These are phyloP conservation scores for Lachnellula occidentalis DNA, from an alignment of 2,329 filamentous ascomycete genomes.

Conservation along the genomic window DNA sequence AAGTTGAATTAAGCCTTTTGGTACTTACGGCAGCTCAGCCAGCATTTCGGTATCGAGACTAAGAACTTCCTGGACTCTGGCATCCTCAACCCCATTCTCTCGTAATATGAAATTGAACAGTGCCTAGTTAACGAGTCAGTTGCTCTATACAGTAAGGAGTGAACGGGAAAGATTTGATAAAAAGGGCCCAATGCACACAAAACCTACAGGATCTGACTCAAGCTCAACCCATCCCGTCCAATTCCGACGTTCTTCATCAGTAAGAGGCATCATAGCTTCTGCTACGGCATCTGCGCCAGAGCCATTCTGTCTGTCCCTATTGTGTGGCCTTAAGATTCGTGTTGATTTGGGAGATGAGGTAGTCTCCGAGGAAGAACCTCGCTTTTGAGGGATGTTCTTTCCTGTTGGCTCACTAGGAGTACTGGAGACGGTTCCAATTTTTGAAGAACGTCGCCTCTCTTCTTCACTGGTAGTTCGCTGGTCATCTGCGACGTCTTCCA, in stretches of 20 bases:
- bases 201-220: conserved; percentile 77
- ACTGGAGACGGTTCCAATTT: neutral
- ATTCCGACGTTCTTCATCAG: conserved; percentile 46
- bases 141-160: neutral
- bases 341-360: neutral
- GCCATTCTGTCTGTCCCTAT: neutral
- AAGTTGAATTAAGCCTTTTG: neutral
- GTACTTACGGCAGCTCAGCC: conserved; percentile 54
- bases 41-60: conserved; percentile 63
- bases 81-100: conserved; percentile 68
- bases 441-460: neutral
- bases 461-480: neutral
- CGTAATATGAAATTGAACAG: conserved; percentile 82
- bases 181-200: conserved; percentile 2
- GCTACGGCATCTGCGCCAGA: conserved; percentile 10
- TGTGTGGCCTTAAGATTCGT: neutral
- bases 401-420: conserved; percentile 3
- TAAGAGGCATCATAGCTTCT: conserved; percentile 40
- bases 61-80: conserved; percentile 73
- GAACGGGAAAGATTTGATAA: no score
- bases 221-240: conserved; percentile 78
- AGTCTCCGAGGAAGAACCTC: neutral
- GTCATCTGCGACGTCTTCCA: neutral
- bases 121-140: conserved; percentile 43
- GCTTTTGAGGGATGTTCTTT: neutral